Evolutionary conservation across 129 eudicot species (phyloP), one percentile per base, ranked within the genome.

Genomic region (Sambucus nigra): DNA sequence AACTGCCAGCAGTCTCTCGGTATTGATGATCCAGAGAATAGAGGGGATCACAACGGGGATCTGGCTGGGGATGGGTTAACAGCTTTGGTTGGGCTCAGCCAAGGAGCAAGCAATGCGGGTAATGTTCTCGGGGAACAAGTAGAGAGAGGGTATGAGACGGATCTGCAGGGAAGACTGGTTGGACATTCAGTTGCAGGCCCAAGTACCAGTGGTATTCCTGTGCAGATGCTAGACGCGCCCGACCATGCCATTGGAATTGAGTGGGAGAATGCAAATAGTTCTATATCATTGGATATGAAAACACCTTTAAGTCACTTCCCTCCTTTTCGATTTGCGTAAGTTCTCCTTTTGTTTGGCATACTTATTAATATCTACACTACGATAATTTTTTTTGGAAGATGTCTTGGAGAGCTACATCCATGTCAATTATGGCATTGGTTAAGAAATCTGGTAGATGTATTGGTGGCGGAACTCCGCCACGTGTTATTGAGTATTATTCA

Each of bases 271-370:
- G 76, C 77, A 46, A 80, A 67, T 61, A 77, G 78, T 41, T 79
- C 87, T 44, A 82, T 92, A 66, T 80, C 91, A 21, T 61, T 92
- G 77, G 99, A 92, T 71, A 68, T 86, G 72, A 92, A 82, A 68
- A 92, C 99, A 53, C 99, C 99, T 56, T 60, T 92, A 68, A 75
- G 87, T 60, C 99, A 86, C 62, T 92, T 86, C 66, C 99, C 99
- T 57, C 99, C 99, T 5, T 86, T 92, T 55, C 96, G 96, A 48
- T 92, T 86, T 61, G 86, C 87, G 96, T 92, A 77, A 78, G 99
- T 73, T 38, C 13, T 66, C 64, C 51, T 49, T 53, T 59, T 42
- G 23, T 65, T 47, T 61, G 45, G 23, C 31, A 5, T 33, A 12
- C 29, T 57, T 27, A 11, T 23, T 18, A 25, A 2, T 15, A 9